Percentiles rank a stretch among this genome's conserved stretches.
Conservation (phyloP, 371 early-diverging fungal species). For the Mucor racemosus region DNA sequence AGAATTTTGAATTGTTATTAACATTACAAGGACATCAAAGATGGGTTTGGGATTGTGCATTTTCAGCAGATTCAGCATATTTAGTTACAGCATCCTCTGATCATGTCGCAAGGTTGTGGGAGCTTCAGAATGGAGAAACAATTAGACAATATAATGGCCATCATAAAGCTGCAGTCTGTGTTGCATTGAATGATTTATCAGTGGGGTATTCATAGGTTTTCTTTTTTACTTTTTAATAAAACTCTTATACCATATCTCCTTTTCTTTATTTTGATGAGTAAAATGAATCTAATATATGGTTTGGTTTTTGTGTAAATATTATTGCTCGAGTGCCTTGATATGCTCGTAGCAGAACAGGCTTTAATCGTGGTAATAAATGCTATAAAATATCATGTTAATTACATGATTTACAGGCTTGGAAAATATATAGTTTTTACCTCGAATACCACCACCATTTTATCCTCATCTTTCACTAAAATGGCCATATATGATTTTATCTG, state of each 20-base stretch:
- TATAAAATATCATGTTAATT: constrained; percentile 22
- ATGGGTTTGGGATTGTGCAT: constrained; percentile 96
- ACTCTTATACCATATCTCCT: constrained; percentile 7
- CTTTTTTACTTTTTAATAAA: constrained; percentile 1
- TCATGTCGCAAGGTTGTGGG: constrained; percentile 89
- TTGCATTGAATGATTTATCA: constrained; percentile 86
- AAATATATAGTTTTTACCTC: constrained; percentile 50
- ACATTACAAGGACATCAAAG: constrained; percentile 84
- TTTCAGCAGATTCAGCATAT: constrained; percentile 92
- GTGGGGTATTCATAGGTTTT: constrained; percentile 49
- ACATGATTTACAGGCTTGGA: background rate
- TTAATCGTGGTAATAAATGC: constrained; percentile 61
- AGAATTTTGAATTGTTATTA: constrained; percentile 71
- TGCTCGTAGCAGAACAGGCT: constrained; percentile 55
- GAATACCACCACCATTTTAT: constrained; percentile 72
- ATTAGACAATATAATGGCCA: constrained; percentile 92
- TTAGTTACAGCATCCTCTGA: constrained; percentile 91
- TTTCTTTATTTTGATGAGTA: constrained; percentile 12
- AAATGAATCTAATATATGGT: background rate
- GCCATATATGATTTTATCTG: constrained; percentile 79
- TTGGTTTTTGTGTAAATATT: constrained; percentile 49
- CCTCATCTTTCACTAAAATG: constrained; percentile 64
- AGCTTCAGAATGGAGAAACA: constrained; percentile 80
- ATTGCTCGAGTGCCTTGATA: constrained; percentile 62
- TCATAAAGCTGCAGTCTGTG: constrained; percentile 90